Evolutionary conservation across 108 stramenopile species (phyloP).

Genomic region (Ochromonas danica): DNA sequence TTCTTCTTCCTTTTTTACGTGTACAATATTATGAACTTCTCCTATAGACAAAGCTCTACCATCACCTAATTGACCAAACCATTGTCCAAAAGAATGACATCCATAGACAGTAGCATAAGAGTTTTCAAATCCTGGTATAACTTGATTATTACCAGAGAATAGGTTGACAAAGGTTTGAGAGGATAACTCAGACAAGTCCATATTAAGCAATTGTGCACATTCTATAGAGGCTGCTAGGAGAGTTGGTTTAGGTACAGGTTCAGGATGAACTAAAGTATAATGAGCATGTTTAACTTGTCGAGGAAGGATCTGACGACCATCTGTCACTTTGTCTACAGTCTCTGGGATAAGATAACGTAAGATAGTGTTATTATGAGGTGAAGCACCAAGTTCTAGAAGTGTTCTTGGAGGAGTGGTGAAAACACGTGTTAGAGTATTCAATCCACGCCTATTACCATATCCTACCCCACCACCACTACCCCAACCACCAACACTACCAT

Average conservation of each 20-base stretch:
- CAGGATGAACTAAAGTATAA: conserved; percentile 12
- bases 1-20: too few relatives aligned
- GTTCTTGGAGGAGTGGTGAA: too few relatives aligned
- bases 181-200: not conserved
- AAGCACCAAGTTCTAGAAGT: too few relatives aligned
- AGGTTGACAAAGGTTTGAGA: not conserved
- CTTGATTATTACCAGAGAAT: conserved; percentile 8
- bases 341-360: too few relatives aligned
- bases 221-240: not conserved
- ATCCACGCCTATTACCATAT: too few relatives aligned
- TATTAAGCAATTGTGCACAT: not conserved
- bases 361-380: too few relatives aligned
- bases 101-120: conserved; percentile 30
- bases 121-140: conserved; percentile 12
- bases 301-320: too few relatives aligned
- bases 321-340: too few relatives aligned
- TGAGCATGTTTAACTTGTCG: conserved; percentile 31
- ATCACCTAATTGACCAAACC: conserved; percentile 38
- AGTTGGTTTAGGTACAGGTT: not conserved
- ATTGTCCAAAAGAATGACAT: conserved; percentile 13
- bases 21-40: not conserved
- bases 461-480: too few relatives aligned
- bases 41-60: conserved; percentile 22
- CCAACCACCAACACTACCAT: too few relatives aligned
- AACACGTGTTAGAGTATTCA: too few relatives aligned